These are phyloP conservation scores for Artemisia annua DNA, from an alignment of 129 eudicot genomes.

Conservation along the genomic window DNA sequence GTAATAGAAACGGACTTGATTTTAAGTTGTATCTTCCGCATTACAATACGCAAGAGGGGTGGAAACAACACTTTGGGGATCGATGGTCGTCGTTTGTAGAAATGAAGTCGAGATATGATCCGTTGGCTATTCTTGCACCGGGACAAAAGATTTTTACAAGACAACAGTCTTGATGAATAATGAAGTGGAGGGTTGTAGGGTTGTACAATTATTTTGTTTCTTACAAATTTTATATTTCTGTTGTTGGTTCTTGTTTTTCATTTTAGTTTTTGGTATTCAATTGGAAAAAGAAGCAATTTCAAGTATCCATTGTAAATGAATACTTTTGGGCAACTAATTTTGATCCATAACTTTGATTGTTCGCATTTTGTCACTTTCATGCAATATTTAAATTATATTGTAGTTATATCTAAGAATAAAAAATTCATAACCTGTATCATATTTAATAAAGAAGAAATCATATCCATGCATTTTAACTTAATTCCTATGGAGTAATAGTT, in stretches of 20 bases:
- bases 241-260: constrained; percentile 21
- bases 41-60: constrained; percentile 47
- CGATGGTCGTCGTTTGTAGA: constrained; percentile 67
- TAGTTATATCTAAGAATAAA: too few relatives aligned
- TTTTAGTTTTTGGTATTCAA: constrained; percentile 27
- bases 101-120: constrained; percentile 62
- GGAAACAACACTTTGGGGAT: constrained; percentile 76
- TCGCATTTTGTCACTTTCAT: constrained; percentile 19
- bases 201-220: constrained; percentile 43
- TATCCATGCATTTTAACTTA: too few relatives aligned
- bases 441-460: too few relatives aligned
- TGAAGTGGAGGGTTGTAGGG: constrained; percentile 31
- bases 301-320: constrained; percentile 38
- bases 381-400: neutral
- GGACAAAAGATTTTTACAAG: constrained; percentile 73
- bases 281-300: constrained; percentile 33
- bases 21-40: constrained; percentile 72
- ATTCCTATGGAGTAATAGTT: too few relatives aligned
- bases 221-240: constrained; percentile 31
- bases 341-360: constrained; percentile 33
- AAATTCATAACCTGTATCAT: too few relatives aligned
- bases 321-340: constrained; percentile 33
- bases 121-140: constrained; percentile 74
- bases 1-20: constrained; percentile 48
- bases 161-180: constrained; percentile 27